phyloP scores from a whole-genome alignment of 139 green algal genomes.

The Coelastrella sp. region DNA sequence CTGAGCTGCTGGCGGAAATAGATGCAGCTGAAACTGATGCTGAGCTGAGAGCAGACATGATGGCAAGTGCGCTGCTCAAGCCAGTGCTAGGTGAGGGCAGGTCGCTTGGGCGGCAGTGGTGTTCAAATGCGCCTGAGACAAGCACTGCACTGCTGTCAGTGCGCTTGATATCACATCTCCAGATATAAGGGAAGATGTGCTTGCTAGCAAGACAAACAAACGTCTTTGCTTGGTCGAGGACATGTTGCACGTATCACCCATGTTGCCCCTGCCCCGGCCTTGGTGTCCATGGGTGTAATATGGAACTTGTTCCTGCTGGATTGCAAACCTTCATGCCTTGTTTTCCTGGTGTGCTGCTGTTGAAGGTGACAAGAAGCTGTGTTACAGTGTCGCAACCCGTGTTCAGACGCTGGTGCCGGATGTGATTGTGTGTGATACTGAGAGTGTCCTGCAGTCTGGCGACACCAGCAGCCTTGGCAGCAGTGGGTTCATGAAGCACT shows the following conservation, averaged over 20 bases:
- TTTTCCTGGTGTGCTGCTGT: background rate
- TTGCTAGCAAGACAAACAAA: background rate
- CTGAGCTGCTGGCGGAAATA: constrained; percentile 1
- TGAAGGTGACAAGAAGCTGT: constrained; percentile 9
- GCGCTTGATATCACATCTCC: background rate
- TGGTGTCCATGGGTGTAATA: too few species aligned
- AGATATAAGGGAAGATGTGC: background rate
- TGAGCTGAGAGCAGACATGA: constrained; percentile 31
- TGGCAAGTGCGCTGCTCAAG: constrained; percentile 22
- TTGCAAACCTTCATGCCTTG: background rate
- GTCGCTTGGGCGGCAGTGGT: background rate
- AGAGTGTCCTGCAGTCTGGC: background rate
- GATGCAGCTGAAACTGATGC: constrained; percentile 8
- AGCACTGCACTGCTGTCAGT: background rate
- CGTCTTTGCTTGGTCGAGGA: background rate
- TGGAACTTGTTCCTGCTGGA: background rate
- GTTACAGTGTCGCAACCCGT: background rate
- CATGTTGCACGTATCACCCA: background rate
- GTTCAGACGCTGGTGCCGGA: constrained; percentile 11
- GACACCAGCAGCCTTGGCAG: background rate
- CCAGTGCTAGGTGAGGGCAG: background rate
- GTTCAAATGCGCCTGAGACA: background rate
- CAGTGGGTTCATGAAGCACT: constrained; percentile 33
- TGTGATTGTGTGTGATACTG: background rate
- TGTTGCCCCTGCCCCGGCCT: too few species aligned